Evolutionary conservation across 768 basidiomycete species (phyloP), one percentile per base, ranked within the genome.

Genomic region (Boletus patriciae): DNA sequence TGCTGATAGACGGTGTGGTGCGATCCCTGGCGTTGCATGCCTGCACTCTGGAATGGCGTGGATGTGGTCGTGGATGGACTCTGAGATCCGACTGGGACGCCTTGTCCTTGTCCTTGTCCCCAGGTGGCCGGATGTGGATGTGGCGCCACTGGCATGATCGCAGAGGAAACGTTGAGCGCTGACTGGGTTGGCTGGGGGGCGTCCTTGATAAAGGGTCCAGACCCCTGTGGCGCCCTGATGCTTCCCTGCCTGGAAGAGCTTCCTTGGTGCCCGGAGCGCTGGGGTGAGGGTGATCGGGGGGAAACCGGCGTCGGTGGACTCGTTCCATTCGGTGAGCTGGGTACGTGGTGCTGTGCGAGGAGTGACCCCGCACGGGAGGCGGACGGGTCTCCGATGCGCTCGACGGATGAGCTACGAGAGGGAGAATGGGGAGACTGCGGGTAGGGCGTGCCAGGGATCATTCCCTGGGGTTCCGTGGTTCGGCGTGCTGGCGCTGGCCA

Each of bases 401-500:
- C 69, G 23, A 57, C 34, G 16, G 68, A 70, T 5, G 67, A 62
- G 37, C 42, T 65, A 21, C 66, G 70, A 18, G 68, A 63, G 33
- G 55, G 43, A 6, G 63, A 52, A 10, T 11, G 64, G 33, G 57
- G 46, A 8, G 66, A 52, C 13, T 11, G 63, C 38, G 33, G 53
- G 25, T 37, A 13, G 25, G 58, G 40, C 23, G 21, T 25, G 11
- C 44, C 46, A 38, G 40, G 11, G 4, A 29, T 21, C 19, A 18
- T 42, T 40, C 48, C 57, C 45, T 43, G 48, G 33, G 66, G 62
- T 19, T 62, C 69, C 8, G 61, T 62, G 19, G 46, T 21, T 12
- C 62, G 68, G 21, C 67, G 70, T 3, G 60, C 62, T 7, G 70
- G 70, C 6, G 62, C 46, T 27, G 70, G 70, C 60, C 70, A 57